These are phyloP conservation scores for Aspergillus avenaceus DNA, from an alignment of 495 filamentous ascomycete species.

Conservation along the genomic window DNA sequence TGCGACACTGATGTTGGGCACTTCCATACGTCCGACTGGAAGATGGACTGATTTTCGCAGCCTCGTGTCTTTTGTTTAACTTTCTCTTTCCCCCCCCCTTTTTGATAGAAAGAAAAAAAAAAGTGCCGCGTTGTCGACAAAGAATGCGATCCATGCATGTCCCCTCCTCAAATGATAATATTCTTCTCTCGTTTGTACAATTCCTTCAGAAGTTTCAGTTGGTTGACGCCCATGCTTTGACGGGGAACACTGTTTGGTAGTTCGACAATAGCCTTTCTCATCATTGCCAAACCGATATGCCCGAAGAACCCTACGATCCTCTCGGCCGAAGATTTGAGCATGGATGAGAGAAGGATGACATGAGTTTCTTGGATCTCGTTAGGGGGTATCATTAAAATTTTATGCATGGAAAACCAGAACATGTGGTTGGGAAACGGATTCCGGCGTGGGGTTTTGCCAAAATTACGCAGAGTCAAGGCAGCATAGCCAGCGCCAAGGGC, in stretches of 20 bases:
- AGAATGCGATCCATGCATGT: neutral
- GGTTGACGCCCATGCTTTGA: conserved; percentile 51
- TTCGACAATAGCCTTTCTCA: conserved; percentile 63
- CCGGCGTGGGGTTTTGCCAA: conserved; percentile 54
- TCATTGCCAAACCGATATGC: conserved; percentile 56
- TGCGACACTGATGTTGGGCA: neutral
- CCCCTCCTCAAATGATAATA: conserved; percentile 49
- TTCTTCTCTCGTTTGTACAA: conserved; percentile 56
- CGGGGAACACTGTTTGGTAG: conserved; percentile 54
- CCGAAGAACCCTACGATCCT: conserved; percentile 78
- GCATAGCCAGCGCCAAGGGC: conserved; percentile 83
- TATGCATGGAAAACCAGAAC: conserved; percentile 75
- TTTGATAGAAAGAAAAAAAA: no score
- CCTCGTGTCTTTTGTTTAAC: no score
- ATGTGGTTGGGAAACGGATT: conserved; percentile 77
- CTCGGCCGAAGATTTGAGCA: conserved; percentile 67
- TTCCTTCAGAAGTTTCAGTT: conserved; percentile 56
- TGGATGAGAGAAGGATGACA: conserved; percentile 67
- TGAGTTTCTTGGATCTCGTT: conserved; percentile 70
- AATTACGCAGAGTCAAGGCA: conserved; percentile 75
- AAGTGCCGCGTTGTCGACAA: neutral
- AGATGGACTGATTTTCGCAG: neutral
- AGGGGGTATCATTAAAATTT: conserved; percentile 67
- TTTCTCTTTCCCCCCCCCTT: no score
- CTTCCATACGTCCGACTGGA: neutral